Base-by-base conservation (phyloP, 2,329 filamentous ascomycete genomes). In the Phaeosphaeria sp. region DNA sequence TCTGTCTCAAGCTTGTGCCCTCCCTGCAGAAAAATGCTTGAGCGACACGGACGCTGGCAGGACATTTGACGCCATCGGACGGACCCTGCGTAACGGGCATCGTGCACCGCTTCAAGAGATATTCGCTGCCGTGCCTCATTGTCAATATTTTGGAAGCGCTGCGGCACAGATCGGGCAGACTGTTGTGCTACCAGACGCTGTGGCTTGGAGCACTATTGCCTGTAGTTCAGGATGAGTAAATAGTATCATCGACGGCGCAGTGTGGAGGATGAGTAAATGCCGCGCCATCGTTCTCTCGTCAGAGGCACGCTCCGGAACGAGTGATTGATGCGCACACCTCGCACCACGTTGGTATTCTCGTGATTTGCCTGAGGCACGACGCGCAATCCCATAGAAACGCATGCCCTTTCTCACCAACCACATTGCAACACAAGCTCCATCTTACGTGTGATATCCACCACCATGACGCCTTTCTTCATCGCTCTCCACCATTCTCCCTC, bases 1-100 rank as follows among this genome's bases (percentile, higher is more conserved):
- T 50, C 45, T 50, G 57, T 60, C 57, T 60, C 57, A 60, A 17
- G 24, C 45, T 47, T 47, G 45, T 48, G 33, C 27, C 27, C n/a
- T 15, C 51, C 56, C 47, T 55, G 51, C 51, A 27, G 42, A 20
- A 20, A 18, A 22, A 44, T 20, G 42, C 42, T 44, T 44, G 39
- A 53, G 21, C n/a, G 36, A 39, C 36, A 2, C 13, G 15, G 17
- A 39, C 36, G 36, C 36, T 5, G 30, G 30, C 30, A 36, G 13
- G 9, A 36, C 30, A 36, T 36, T 36, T 36, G 30, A 36, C 30
- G 30, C 30, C 30, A 36, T 11, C 30, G 5, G 36, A 39, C 36
- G 36, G 17, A 39, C 36, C 36, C 36, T 39, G 36, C 36, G 36
- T 39, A 39, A 39, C 36, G 36, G 36, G 36, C 36, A 39, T 39